Evolutionary conservation across 352 stramenopile genomes (phyloP), one percentile per base, ranked within the genome.

Genomic region (Phytophthora vignae): DNA sequence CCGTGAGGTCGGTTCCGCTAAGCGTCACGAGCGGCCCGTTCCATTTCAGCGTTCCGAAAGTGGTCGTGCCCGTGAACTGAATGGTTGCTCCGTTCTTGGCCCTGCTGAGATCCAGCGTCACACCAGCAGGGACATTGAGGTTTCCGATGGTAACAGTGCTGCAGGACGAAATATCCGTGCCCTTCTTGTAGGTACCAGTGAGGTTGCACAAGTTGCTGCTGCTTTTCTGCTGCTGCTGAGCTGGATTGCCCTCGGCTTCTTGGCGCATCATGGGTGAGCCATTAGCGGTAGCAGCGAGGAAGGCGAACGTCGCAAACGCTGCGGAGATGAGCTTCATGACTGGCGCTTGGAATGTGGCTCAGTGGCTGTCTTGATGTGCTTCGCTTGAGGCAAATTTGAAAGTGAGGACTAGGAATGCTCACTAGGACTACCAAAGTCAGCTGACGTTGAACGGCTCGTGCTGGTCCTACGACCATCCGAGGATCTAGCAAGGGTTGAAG

Each of bases 161-260:
- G 38, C 77, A 85, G 4, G 64, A 53, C 21, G 59, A 70, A 49
- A 85, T 72, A 27, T 72, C 64, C 14, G 57, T 71, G 38, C 73
- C 74, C 46, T 55, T 76, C 46, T 69, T 69, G 77, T 84, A 82
- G 0, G 72, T 77, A 52, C 74, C 78, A 4, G 72, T 72, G 48
- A 85, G 78, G 33, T 58, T 73, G 64, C 78, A 85, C 0, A 22
- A 60, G 36, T 46, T 72, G 29, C 44, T 66, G 36, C 57, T 40
- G 36, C 7, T 22, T 27, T 75, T 59, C 15, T 74, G 71, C 49
- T 66, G 53, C 22, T 25, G 22, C 22, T 66, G 64, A 48, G 52
- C 53, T 38, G 42, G 59, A 49, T 55, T 58, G 11, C 22, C 55
- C 15, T 52, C 25, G 2, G 66, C 53, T 68, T 70, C 70, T 62